Percentiles rank a stretch among this genome's conserved stretches.
Evolutionary conservation across 2,329 filamentous ascomycete genomes (phyloP).

Genomic region (Penicillium occitanis): DNA sequence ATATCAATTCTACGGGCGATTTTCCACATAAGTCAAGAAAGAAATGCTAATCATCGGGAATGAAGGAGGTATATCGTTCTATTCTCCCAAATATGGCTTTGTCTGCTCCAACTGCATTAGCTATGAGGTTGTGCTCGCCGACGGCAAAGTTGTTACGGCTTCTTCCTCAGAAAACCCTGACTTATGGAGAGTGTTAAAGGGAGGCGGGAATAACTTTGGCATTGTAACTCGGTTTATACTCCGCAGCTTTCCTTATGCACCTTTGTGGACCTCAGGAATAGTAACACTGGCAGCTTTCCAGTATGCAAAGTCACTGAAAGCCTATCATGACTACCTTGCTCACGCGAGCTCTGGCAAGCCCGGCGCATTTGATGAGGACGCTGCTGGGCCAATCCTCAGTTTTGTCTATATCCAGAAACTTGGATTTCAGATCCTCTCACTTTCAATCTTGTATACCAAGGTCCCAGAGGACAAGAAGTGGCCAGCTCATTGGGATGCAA

Average conservation of each 20-base stretch:
- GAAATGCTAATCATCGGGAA: slow-evolving; percentile 1
- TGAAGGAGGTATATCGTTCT: slow-evolving; percentile 15
- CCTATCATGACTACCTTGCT: slow-evolving; percentile 16
- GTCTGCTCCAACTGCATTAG: slow-evolving; percentile 13
- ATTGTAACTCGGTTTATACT: slow-evolving; percentile 16
- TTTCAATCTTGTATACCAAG: slow-evolving; percentile 15
- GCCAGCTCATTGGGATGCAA: slow-evolving; percentile 18
- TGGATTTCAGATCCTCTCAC: slow-evolving; percentile 15
- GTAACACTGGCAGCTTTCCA: slow-evolving; percentile 12
- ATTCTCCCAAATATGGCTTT: slow-evolving; percentile 13
- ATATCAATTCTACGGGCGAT: neutral
- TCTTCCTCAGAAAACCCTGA: slow-evolving; percentile 10
- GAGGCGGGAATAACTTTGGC: slow-evolving; percentile 18
- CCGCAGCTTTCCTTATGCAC: slow-evolving; percentile 14
- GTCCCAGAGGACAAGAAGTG: slow-evolving; percentile 17
- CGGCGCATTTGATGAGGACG: slow-evolving; percentile 15
- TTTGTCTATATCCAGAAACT: slow-evolving; percentile 17
- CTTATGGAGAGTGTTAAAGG: slow-evolving; percentile 10
- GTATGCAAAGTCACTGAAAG: slow-evolving; percentile 15
- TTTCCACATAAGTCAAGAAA: neutral
- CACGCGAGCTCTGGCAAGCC: slow-evolving; percentile 10
- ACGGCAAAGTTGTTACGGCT: slow-evolving; percentile 17
- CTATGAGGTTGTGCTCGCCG: slow-evolving; percentile 17
- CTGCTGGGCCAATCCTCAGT: slow-evolving; percentile 14
- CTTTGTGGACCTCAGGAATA: slow-evolving; percentile 14